phyloP scores from a whole-genome alignment of 805 yeast genomes.

The Lipomyces oligophaga region DNA sequence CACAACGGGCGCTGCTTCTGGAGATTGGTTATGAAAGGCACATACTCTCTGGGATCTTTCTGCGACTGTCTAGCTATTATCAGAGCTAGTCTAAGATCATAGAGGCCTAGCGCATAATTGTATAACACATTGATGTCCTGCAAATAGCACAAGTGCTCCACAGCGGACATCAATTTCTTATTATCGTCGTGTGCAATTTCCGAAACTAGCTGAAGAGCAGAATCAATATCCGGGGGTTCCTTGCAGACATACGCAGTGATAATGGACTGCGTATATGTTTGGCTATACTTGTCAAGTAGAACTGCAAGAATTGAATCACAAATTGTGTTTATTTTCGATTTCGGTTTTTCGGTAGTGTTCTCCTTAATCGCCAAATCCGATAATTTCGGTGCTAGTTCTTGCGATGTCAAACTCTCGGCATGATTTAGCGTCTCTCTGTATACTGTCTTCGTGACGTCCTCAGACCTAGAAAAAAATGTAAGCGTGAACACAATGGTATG shows the following conservation, averaged over 20 bases:
- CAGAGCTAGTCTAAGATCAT: constrained; percentile 76
- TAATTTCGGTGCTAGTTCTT: constrained; percentile 26
- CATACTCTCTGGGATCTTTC: constrained; percentile 94
- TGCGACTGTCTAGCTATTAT: constrained; percentile 93
- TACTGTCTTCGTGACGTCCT: constrained; percentile 76
- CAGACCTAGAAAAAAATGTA: constrained; percentile 62
- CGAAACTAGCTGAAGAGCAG: constrained; percentile 61
- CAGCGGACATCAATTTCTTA: constrained; percentile 38
- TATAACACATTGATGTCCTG: constrained; percentile 85
- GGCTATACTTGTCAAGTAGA: constrained; percentile 47
- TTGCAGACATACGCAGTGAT: constrained; percentile 91
- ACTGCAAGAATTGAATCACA: constrained; percentile 67
- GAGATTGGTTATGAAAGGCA: constrained; percentile 82
- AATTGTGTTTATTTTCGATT: constrained; percentile 61
- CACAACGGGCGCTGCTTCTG: constrained; percentile 65
- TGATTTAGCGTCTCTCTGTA: constrained; percentile 63
- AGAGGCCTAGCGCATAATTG: constrained; percentile 72
- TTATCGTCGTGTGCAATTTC: constrained; percentile 15
- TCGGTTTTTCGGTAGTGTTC: neutral
- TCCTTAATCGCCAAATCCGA: neutral
- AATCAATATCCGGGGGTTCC: constrained; percentile 76
- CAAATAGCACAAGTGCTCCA: constrained; percentile 83
- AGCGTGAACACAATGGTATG: too few species aligned
- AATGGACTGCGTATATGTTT: constrained; percentile 65
- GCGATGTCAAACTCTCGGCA: too few species aligned